Evolutionary conservation across 163 green algal genomes (phyloP), one percentile per base, ranked within the genome.

Genomic region (Chloromonas sp.): DNA sequence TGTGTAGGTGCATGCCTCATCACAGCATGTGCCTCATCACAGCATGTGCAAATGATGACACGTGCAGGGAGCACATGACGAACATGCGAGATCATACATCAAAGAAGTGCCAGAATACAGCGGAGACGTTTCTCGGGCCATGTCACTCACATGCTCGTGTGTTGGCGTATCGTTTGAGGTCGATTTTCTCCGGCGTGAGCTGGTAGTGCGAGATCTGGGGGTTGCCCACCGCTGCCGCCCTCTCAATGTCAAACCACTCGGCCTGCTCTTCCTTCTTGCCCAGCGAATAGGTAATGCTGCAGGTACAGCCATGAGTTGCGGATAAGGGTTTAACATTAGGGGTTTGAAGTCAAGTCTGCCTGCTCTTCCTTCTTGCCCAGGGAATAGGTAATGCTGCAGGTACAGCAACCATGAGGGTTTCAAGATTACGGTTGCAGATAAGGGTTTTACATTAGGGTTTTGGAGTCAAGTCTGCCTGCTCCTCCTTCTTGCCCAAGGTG

Each of bases 271-370:
- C 80, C 60, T 77, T 77, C 80, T 83, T 83, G 60, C 80, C 80
- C 61, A 83, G 61, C 57, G 77, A 61, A 61, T 83, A 83, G 2
- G 80, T 83, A 61, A 83, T 83, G 80, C 80, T 83, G 80, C 60
- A 74, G 11, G 5, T 5, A 74, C 66, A 74, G 11, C 36, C 36
- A 36, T 36, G 36, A 36, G 36, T 36, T 36, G 36, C 36, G 36
- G 36, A 36, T 36, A 36, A 36, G 36, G 36, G 36, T 36, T 36
- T 36, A 36, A 36, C 36, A 36, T 36, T 36, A 36, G 36, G 36
- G 36, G 36, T 36, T 36, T 36, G 36, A 36, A 36, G 36, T 36
- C 36, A 36, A 83, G 61, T 83, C 80, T n/a, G 61, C 60, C 57
- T 5, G 60, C 80, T 83, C 80, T 2, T 77, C 80, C 60, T 77